Percentiles rank a stretch among this genome's conserved stretches.
Evolutionary conservation across 2,329 filamentous ascomycete species (phyloP).

Genomic region (Pestalotiopsis sp.): DNA sequence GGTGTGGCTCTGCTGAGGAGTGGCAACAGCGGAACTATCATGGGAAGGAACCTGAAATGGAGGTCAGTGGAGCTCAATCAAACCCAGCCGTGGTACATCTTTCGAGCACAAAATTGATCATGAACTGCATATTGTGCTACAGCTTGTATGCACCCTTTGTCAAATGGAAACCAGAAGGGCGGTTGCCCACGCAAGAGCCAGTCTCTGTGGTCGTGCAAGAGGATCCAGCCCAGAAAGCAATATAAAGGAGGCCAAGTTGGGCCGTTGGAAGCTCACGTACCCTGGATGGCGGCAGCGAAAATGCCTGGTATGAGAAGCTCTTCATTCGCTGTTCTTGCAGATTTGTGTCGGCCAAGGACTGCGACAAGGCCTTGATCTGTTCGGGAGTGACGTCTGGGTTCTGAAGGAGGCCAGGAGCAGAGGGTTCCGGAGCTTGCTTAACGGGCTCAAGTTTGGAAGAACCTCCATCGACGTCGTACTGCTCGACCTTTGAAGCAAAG

Average conservation of each 20-base stretch:
- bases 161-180: neutral
- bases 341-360: slow-evolving; percentile 71
- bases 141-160: neutral
- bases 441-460: slow-evolving; percentile 25
- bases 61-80: neutral
- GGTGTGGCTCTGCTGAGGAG: slow-evolving; percentile 65
- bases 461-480: slow-evolving; percentile 11
- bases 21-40: slow-evolving; percentile 63
- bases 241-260: slow-evolving; percentile 12
- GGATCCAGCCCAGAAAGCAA: neutral
- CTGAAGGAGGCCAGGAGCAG: slow-evolving; percentile 23
- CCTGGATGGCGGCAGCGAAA: slow-evolving; percentile 83
- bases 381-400: slow-evolving; percentile 55
- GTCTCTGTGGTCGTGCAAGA: neutral
- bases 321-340: slow-evolving; percentile 83
- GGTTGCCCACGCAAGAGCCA: neutral
- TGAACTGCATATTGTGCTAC: neutral
- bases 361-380: slow-evolving; percentile 72
- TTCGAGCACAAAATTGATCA: neutral
- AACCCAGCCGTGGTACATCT: neutral
- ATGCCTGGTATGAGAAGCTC: slow-evolving; percentile 86
- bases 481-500: slow-evolving; percentile 19
- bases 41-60: slow-evolving; percentile 57
- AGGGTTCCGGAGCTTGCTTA: slow-evolving; percentile 19
- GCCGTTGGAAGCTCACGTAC: slow-evolving; percentile 57